A percentile compares a stretch with the other conserved stretches of the same genome.
phyloP scores from a whole-genome alignment of 2,329 filamentous ascomycete genomes.

The Mollisiaceae sp. region DNA sequence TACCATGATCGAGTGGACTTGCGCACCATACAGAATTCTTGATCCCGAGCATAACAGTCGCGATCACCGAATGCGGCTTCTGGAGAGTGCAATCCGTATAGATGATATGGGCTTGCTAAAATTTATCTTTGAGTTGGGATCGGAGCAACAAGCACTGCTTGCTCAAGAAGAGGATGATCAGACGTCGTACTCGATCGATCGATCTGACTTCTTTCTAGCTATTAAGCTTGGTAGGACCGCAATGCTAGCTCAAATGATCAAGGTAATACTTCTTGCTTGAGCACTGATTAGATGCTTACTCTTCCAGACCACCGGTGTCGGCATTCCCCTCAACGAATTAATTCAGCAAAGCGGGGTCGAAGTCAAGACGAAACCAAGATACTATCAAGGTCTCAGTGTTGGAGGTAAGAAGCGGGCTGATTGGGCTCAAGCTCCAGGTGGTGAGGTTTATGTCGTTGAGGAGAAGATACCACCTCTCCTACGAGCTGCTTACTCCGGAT shows the following conservation, averaged over 20 bases:
- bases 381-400: conserved; percentile 79
- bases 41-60: conserved; percentile 18
- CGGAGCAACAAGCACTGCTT: conserved; percentile 35
- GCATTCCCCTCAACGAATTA: conserved; percentile 70
- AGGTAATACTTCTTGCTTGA: conserved; percentile 34
- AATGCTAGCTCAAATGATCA: conserved; percentile 68
- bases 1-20: conserved; percentile 52
- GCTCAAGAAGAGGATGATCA: conserved; percentile 34
- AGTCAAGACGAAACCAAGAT: conserved; percentile 67
- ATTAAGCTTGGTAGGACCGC: conserved; percentile 56
- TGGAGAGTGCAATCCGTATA: conserved; percentile 32
- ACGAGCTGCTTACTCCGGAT: conserved; percentile 60
- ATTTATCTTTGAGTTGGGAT: conserved; percentile 37
- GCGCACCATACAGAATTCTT: conserved; percentile 42
- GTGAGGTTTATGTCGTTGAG: conserved; percentile 50
- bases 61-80: conserved; percentile 18
- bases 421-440: conserved; percentile 73
- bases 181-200: conserved; percentile 39
- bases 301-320: conserved; percentile 60
- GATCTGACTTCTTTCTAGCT: conserved; percentile 49
- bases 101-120: conserved; percentile 38
- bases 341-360: conserved; percentile 69
- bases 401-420: conserved; percentile 75
- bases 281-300: neutral
- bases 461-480: conserved; percentile 63